Evolutionary conservation across 1,284 basidiomycete genomes (phyloP).

Genomic region (Pisolithus thermaeus): DNA sequence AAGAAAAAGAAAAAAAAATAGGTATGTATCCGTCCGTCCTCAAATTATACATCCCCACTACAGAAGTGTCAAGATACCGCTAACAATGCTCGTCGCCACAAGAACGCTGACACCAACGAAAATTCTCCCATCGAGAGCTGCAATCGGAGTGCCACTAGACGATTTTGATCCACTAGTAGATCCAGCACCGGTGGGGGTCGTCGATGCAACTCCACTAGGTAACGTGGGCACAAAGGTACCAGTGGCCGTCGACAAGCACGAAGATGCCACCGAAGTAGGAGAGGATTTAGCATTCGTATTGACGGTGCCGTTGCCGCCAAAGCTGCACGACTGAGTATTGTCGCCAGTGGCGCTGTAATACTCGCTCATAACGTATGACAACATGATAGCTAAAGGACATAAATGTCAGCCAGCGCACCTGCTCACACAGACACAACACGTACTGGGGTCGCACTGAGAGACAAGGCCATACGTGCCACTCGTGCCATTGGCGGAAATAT

Average conservation of each 20-base stretch:
- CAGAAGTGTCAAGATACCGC: conserved; percentile 41
- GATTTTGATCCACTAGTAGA: conserved; percentile 13
- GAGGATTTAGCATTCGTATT: conserved; percentile 55
- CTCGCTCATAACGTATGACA: conserved; percentile 79
- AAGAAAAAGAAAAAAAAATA: background rate
- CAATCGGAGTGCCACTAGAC: conserved; percentile 16
- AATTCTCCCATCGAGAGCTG: conserved; percentile 30
- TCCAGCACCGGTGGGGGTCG: conserved; percentile 19
- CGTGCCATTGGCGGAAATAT: conserved; percentile 69
- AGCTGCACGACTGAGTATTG: conserved; percentile 61
- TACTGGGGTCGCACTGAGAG: conserved; percentile 70
- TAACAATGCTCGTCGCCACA: conserved; percentile 33
- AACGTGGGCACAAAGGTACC: conserved; percentile 65
- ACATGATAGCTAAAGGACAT: conserved; percentile 52
- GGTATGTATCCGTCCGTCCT: conserved; percentile 4
- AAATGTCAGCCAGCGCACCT: conserved; percentile 8
- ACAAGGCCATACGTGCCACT: conserved; percentile 73
- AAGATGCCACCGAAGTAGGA: conserved; percentile 56
- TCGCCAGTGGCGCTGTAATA: conserved; percentile 68
- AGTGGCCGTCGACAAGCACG: conserved; percentile 65
- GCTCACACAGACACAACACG: conserved; percentile 23
- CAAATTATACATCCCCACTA: background rate
- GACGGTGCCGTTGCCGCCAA: conserved; percentile 79
- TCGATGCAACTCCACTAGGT: conserved; percentile 28
- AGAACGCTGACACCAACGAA: conserved; percentile 39